These are phyloP conservation scores for Emmonsiellopsis sp. DNA, from an alignment of 2,329 filamentous ascomycete species.

Conservation along the genomic window DNA sequence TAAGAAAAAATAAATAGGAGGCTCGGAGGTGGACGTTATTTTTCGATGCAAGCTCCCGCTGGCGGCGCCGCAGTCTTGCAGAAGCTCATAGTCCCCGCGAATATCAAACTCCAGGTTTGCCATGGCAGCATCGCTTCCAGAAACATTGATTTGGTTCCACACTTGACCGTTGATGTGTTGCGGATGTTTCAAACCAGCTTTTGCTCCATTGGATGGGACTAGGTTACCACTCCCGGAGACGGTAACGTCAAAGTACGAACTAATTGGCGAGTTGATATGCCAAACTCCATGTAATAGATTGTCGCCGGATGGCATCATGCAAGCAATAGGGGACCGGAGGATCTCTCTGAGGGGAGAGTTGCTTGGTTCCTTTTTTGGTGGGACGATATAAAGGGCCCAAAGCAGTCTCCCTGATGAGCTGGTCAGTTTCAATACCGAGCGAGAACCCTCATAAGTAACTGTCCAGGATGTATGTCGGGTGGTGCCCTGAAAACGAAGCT, in stretches of 20 bases:
- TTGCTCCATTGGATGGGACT: slow-evolving; percentile 29
- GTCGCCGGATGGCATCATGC: slow-evolving; percentile 28
- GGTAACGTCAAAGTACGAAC: slow-evolving; percentile 22
- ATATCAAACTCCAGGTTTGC: slow-evolving; percentile 29
- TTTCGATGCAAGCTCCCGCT: slow-evolving; percentile 45
- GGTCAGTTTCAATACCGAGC: slow-evolving; percentile 31
- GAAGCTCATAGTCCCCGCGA: slow-evolving; percentile 41
- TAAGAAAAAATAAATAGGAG: slow-evolving; percentile 46
- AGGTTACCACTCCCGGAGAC: slow-evolving; percentile 26
- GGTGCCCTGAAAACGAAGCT: slow-evolving; percentile 24
- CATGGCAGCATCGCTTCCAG: slow-evolving; percentile 19
- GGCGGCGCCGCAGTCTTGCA: slow-evolving; percentile 50
- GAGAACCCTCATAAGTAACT: slow-evolving; percentile 30
- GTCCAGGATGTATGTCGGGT: slow-evolving; percentile 32
- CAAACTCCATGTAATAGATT: slow-evolving; percentile 32
- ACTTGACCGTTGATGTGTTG: slow-evolving; percentile 33
- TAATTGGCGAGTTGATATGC: slow-evolving; percentile 35
- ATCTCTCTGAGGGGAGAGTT: slow-evolving; percentile 33
- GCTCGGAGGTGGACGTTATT: slow-evolving; percentile 6
- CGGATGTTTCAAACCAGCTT: slow-evolving; percentile 29
- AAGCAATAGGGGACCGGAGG: slow-evolving; percentile 38
- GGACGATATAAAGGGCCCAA: slow-evolving; percentile 42
- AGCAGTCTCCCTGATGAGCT: slow-evolving; percentile 22
- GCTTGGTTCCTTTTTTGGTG: slow-evolving; percentile 27
- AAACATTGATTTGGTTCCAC: slow-evolving; percentile 35